A percentile compares a stretch with the other conserved stretches of the same genome.
Conservation (phyloP, 352 stramenopile species). For the Globisporangium acanthophoron region DNA sequence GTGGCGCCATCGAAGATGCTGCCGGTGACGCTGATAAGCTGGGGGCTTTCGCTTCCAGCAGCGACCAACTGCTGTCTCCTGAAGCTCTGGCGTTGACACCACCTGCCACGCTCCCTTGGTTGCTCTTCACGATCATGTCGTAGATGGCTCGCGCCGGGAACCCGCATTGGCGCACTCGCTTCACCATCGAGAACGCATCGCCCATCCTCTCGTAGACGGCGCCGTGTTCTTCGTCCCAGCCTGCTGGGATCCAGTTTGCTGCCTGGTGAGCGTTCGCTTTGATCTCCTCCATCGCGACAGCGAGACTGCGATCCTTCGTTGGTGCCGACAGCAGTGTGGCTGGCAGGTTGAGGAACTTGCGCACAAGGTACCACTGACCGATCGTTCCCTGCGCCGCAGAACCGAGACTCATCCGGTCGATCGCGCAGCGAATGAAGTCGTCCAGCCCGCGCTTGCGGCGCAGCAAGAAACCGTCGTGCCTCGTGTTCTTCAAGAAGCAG, state of each 20-base stretch:
- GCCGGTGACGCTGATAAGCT: background rate
- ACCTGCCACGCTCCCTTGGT: conserved; percentile 1
- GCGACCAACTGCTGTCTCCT: background rate
- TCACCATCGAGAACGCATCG: conserved; percentile 66
- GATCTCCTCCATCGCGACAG: conserved; percentile 42
- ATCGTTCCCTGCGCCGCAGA: conserved; percentile 39
- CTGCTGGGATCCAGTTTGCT: conserved; percentile 28
- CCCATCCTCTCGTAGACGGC: conserved; percentile 44
- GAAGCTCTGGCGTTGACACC: background rate
- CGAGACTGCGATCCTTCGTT: conserved; percentile 52
- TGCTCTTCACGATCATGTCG: conserved; percentile 55
- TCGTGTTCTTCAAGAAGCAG: conserved; percentile 28
- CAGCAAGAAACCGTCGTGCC: conserved; percentile 50
- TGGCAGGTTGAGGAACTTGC: conserved; percentile 58
- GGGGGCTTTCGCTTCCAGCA: conserved; percentile 1
- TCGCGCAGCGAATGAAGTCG: conserved; percentile 50
- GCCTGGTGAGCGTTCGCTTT: conserved; percentile 36
- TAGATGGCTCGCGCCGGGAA: conserved; percentile 71
- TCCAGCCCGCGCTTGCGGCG: conserved; percentile 62
- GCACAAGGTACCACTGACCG: conserved; percentile 62
- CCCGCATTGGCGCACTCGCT: conserved; percentile 46
- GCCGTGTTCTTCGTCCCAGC: conserved; percentile 35
- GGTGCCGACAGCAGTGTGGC: conserved; percentile 20
- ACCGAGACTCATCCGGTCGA: conserved; percentile 56
- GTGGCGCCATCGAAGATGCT: background rate